Conservation (phyloP, 257 asterid species). For the Cruciata laevipes region DNA sequence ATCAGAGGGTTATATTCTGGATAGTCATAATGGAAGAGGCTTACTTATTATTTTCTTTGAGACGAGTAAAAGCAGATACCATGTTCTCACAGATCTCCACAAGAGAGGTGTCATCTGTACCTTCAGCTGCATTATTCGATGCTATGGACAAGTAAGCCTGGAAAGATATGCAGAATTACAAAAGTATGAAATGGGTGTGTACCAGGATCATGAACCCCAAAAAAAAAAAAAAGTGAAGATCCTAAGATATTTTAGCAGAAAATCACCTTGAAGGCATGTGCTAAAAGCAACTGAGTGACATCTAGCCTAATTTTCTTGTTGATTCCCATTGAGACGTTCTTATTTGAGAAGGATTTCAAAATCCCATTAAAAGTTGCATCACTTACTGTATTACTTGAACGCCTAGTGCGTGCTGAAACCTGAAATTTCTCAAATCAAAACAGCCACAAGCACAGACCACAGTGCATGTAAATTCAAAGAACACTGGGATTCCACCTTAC, state of each 20-base stretch:
- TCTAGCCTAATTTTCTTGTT: conserved; percentile 52
- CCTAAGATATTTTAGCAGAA: not conserved
- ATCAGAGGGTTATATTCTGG: not conserved
- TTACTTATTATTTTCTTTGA: conserved; percentile 60
- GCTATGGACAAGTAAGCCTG: conserved; percentile 68
- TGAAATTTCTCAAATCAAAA: conserved; percentile 20
- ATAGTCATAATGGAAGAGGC: conserved; percentile 16
- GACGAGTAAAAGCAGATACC: conserved; percentile 56
- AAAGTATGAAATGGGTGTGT: conserved; percentile 1
- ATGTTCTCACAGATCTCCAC: conserved; percentile 50
- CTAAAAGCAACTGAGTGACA: conserved; percentile 65
- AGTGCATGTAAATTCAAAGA: not conserved
- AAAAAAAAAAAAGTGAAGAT: conserved; percentile 9
- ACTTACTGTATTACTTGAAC: conserved; percentile 31
- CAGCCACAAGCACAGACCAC: conserved; percentile 1
- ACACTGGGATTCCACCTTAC: conserved; percentile 28
- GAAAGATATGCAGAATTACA: conserved; percentile 13
- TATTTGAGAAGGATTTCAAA: conserved; percentile 58
- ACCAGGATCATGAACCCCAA: conserved; percentile 3
- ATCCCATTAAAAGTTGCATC: conserved; percentile 49
- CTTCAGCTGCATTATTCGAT: conserved; percentile 28
- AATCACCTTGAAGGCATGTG: conserved; percentile 73
- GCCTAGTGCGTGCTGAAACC: conserved; percentile 68
- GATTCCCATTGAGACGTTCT: conserved; percentile 48
- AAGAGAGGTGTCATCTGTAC: conserved; percentile 29